Percentiles rank a stretch among this genome's conserved stretches.
These are phyloP conservation scores for Boletellus sp. DNA, from an alignment of 768 basidiomycete species.

Conservation along the genomic window DNA sequence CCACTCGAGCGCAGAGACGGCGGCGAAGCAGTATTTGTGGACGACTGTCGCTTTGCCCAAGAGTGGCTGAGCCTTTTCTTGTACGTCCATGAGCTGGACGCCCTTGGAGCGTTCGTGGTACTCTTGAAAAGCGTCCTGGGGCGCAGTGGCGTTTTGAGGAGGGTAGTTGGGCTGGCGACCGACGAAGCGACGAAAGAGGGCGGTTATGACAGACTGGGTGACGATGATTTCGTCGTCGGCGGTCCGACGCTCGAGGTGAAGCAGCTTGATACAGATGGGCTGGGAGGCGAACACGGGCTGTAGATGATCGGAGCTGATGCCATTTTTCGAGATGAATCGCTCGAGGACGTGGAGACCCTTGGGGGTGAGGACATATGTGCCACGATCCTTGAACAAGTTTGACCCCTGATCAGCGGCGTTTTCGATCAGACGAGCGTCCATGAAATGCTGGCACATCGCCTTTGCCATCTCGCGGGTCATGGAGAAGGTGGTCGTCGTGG, in stretches of 20 bases:
- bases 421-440: conserved; percentile 97
- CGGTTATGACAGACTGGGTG: conserved; percentile 88
- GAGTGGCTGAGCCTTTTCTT: conserved; percentile 60
- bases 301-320: conserved; percentile 92
- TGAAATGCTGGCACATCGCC: conserved; percentile 99
- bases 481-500: conserved; percentile 98
- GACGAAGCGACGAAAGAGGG: conserved; percentile 92
- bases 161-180: conserved; percentile 84
- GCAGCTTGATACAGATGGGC: conserved; percentile 95
- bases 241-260: conserved; percentile 91
- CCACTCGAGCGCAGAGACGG: conserved; percentile 91
- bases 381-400: conserved; percentile 95
- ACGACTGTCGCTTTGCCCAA: conserved; percentile 41
- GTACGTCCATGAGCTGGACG: conserved; percentile 64
- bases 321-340: conserved; percentile 99
- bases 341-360: conserved; percentile 99
- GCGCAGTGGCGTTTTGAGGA: conserved; percentile 39
- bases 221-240: conserved; percentile 97
- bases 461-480: conserved; percentile 99
- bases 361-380: conserved; percentile 91
- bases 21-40: conserved; percentile 78
- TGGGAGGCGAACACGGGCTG: conserved; percentile 85
- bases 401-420: conserved; percentile 89
- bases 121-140: conserved; percentile 60
- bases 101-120: conserved; percentile 81